These are phyloP conservation scores for Naganishia antarctica DNA, from an alignment of 768 basidiomycete species.

Conservation along the genomic window DNA sequence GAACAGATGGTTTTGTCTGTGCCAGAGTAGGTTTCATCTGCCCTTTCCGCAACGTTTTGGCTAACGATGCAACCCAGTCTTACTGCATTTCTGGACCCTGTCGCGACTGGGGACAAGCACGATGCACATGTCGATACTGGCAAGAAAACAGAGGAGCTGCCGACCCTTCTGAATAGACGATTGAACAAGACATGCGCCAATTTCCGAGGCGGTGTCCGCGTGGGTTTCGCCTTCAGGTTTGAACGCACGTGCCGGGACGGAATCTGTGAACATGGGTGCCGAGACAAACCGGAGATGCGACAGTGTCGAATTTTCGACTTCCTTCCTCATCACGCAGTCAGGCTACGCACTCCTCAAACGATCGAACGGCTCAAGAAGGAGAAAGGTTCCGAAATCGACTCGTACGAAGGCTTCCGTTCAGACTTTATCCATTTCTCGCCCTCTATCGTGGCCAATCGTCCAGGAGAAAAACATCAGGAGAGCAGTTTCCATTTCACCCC, in stretches of 20 bases:
- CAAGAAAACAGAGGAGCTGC: slow-evolving; percentile 26
- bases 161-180: slow-evolving; percentile 35
- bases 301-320: slow-evolving; percentile 75
- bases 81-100: slow-evolving; percentile 42
- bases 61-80: slow-evolving; percentile 28
- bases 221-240: slow-evolving; percentile 74
- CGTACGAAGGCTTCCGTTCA: slow-evolving; percentile 81
- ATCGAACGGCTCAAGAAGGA: slow-evolving; percentile 30
- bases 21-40: slow-evolving; percentile 62
- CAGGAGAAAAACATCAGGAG: slow-evolving; percentile 24
- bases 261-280: slow-evolving; percentile 60
- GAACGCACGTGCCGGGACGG: slow-evolving; percentile 70
- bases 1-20: slow-evolving; percentile 76
- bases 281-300: slow-evolving; percentile 61
- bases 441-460: slow-evolving; percentile 58
- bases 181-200: slow-evolving; percentile 73
- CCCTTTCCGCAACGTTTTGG: neutral
- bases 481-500: slow-evolving; percentile 83
- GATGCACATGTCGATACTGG: slow-evolving; percentile 20
- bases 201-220: slow-evolving; percentile 74
- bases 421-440: slow-evolving; percentile 89
- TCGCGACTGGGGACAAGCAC: slow-evolving; percentile 42
- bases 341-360: slow-evolving; percentile 52
- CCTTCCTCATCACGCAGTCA: slow-evolving; percentile 71
- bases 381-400: slow-evolving; percentile 55